Evolutionary conservation across 1,139 yeast genomes (phyloP), one percentile per base, ranked within the genome.

Genomic region (Hyphopichia fennica): DNA sequence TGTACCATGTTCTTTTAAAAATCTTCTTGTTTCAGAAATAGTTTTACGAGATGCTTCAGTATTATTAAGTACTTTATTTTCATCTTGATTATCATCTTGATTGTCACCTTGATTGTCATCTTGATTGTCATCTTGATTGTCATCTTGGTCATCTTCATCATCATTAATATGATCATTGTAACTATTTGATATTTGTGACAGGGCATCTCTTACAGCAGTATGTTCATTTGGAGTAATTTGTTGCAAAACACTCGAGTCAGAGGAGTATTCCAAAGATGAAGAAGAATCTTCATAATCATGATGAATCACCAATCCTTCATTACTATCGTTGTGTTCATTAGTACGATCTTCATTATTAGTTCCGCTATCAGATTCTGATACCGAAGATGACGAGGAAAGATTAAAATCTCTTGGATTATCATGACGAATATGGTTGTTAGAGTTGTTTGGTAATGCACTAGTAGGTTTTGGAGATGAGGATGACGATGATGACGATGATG

Each of bases 1-100:
- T 27, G 80, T 72, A 0, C 96, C 96, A 45, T 77, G 61, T n/a
- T 65, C 60, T 55, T 84, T 85, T 42, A 89, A 62, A 51, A 57
- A 82, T 43, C 70, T 67, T 45, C 93, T 74, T 1, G 89, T 82
- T 43, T 74, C 63, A 6, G 51, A 51, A 15, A 68, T 56, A 3
- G 49, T 37, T 23, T 50, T 33, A 7, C 37, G 15, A 7, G 41
- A 34, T 16, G 36, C 34, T 25, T 25, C 28, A 11, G 28, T 25
- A 25, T 25, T 25, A 25, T 22, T 22, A n/a, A n/a, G n/a, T n/a
- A n/a, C n/a, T n/a, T n/a, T n/a, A n/a, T n/a, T n/a, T n/a, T n/a
- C n/a, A n/a, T n/a, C n/a, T n/a, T n/a, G n/a, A n/a, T n/a, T n/a
- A n/a, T n/a, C n/a, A n/a, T n/a, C n/a, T n/a, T n/a, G n/a, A n/a